phyloP scores from a whole-genome alignment of 2,329 filamentous ascomycete species.

The Nothopassalora personata region DNA sequence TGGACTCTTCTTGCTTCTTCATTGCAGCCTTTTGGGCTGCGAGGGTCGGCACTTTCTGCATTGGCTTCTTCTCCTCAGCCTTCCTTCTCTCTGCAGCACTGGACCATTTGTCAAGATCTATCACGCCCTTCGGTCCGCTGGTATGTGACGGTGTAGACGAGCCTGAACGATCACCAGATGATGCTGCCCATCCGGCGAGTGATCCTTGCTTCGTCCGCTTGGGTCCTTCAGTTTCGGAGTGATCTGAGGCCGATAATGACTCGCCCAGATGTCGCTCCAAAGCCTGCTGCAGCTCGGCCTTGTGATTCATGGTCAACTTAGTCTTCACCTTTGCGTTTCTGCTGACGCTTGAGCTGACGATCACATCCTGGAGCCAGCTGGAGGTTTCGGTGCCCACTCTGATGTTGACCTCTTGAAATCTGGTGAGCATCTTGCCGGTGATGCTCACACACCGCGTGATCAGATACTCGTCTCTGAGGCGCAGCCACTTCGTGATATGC shows the following conservation, averaged over 20 bases:
- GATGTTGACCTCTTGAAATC: conserved; percentile 72
- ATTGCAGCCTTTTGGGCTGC: conserved; percentile 28
- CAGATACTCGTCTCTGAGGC: conserved; percentile 81
- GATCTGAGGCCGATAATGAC: conserved; percentile 9
- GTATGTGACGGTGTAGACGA: conserved; percentile 21
- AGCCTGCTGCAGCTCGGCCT: conserved; percentile 68
- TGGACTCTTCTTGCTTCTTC: conserved; percentile 38
- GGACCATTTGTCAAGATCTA: conserved; percentile 27
- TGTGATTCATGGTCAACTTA: conserved; percentile 75
- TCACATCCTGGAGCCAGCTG: conserved; percentile 60
- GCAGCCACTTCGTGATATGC: conserved; percentile 71
- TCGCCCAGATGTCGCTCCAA: conserved; percentile 50
- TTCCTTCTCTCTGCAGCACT: conserved; percentile 17
- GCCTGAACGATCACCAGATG: conserved; percentile 21
- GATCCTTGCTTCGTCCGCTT: conserved; percentile 36
- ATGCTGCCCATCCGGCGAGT: conserved; percentile 38
- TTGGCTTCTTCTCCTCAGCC: conserved; percentile 30
- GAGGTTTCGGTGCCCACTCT: conserved; percentile 58
- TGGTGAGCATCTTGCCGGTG: conserved; percentile 74
- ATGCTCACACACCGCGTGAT: conserved; percentile 76
- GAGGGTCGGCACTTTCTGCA: conserved; percentile 14
- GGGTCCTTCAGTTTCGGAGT: conserved; percentile 21
- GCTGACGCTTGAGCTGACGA: conserved; percentile 40
- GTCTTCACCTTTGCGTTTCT: conserved; percentile 57
- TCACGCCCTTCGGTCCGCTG: conserved; percentile 22